Evolutionary conservation across 1,284 basidiomycete genomes (phyloP).

Genomic region (Irpex rosettiformis): DNA sequence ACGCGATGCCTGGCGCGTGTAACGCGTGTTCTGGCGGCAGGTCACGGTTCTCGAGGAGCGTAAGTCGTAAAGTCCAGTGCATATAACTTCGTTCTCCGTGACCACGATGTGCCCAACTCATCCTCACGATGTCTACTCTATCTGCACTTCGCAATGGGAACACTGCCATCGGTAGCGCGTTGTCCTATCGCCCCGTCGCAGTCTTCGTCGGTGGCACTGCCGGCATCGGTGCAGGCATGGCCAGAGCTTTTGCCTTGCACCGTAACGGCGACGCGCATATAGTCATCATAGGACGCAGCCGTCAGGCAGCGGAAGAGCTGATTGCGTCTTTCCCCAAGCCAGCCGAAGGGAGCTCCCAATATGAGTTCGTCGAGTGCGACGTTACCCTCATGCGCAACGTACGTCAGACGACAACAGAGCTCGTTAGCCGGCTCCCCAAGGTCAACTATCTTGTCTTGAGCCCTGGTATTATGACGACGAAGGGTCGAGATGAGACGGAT

Average conservation of each 20-base stretch:
- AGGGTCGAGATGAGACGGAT: constrained; percentile 26
- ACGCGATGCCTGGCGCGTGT: too few relatives aligned
- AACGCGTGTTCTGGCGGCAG: background rate
- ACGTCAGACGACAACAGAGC: constrained; percentile 22
- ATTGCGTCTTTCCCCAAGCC: constrained; percentile 31
- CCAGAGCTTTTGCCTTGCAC: constrained; percentile 27
- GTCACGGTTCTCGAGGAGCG: background rate
- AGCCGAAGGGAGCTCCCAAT: constrained; percentile 18
- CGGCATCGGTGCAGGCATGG: constrained; percentile 34
- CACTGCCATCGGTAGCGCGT: constrained; percentile 1
- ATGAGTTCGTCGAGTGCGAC: constrained; percentile 36
- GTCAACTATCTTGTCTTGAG: constrained; percentile 35
- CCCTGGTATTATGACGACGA: constrained; percentile 27
- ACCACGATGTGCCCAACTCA: background rate
- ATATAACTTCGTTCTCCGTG: background rate
- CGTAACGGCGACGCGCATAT: constrained; percentile 33
- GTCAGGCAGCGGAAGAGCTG: constrained; percentile 32
- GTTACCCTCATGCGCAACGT: constrained; percentile 33
- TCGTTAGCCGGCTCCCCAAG: constrained; percentile 26
- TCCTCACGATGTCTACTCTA: background rate
- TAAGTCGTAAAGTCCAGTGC: background rate
- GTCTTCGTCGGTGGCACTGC: constrained; percentile 35
- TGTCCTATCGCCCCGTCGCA: constrained; percentile 27
- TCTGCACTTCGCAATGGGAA: background rate
- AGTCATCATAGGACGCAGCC: constrained; percentile 34